Evolutionary conservation across 768 basidiomycete genomes (phyloP), one percentile per base, ranked within the genome.

Genomic region (Mycena albidolilacea): DNA sequence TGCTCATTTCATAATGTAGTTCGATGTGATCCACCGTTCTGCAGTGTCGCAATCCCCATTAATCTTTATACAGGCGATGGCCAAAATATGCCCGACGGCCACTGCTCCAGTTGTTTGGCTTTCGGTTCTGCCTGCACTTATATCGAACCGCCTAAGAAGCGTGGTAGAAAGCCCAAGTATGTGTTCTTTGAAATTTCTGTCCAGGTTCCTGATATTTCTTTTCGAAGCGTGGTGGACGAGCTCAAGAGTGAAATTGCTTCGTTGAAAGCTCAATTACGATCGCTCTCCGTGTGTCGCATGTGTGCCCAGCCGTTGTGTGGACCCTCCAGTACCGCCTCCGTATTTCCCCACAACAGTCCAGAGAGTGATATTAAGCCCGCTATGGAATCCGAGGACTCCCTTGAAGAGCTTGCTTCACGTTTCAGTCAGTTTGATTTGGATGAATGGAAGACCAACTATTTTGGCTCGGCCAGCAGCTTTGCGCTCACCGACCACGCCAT

Each of bases 401-500:
- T 43, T 43, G 38, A 59, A 39, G 41, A n/a, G 35, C 58, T 59
- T 19, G 58, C 58, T 17, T 38, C 38, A 6, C 39, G 41, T n/a
- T 61, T 43, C 41, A 9, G 59, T 43, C 39, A 23, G 21, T 61
- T 23, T n/a, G 15, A 11, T 12, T 6, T 43, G 39, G 12, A 6
- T 6, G 19, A 30, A 4, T 30, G 30, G 19, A 55, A 23, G 17
- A 10, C 30, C 30, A 67, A 67, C 7, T 87, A 85, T 71, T 86
- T 84, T 75, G 86, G 86, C 10, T 80, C 80, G 48, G 81, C 85
- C 14, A 87, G 86, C 74, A 78, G 81, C 30, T 80, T 86, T 52
- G 84, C 83, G 79, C 83, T 87, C 60, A 77, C 84, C 39, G 81
- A 81, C 67, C 75, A 81, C 67, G 88, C 87, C 2, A 80, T 86